A percentile compares a stretch with the other conserved stretches of the same genome.
Conservation (phyloP, 23 red algal species). For the Porphyridium purpureum region DNA sequence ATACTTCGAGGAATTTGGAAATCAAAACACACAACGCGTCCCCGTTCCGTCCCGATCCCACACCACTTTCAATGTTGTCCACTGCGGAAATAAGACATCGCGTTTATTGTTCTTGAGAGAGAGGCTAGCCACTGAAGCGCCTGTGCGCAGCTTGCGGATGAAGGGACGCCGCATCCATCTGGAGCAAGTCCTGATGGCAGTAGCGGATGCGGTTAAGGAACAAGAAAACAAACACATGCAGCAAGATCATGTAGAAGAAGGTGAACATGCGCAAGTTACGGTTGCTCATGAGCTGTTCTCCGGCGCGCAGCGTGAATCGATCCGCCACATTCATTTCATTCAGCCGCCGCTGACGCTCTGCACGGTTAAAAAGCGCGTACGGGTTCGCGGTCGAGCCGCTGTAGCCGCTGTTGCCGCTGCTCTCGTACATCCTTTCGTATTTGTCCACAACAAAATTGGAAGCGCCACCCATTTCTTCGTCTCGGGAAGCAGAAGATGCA, state of each 20-base stretch:
- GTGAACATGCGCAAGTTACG: constrained; percentile 31
- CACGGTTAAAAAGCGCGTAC: constrained; percentile 46
- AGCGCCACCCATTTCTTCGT: not conserved
- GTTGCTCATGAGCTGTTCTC: constrained; percentile 24
- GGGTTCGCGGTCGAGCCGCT: constrained; percentile 55
- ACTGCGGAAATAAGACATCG: no score
- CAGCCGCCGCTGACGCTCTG: constrained; percentile 44
- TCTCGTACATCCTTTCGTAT: constrained; percentile 46
- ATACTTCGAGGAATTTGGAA: no score
- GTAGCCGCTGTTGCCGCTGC: no score
- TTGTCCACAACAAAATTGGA: constrained; percentile 8
- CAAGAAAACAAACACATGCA: constrained; percentile 66
- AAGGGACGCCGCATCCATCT: no score
- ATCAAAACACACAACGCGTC: no score
- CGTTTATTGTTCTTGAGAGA: no score
- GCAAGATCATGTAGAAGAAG: constrained; percentile 45
- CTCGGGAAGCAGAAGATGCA: not conserved
- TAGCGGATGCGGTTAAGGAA: no score
- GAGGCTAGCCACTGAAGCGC: no score
- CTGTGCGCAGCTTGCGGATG: no score
- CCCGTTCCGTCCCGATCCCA: no score
- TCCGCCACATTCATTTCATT: constrained; percentile 50
- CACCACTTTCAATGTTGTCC: no score
- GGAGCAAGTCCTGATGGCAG: no score
- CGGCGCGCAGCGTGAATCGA: constrained; percentile 34